Evolutionary conservation across 1,284 basidiomycete genomes (phyloP).

Genomic region (Phenoliferia sp.): DNA sequence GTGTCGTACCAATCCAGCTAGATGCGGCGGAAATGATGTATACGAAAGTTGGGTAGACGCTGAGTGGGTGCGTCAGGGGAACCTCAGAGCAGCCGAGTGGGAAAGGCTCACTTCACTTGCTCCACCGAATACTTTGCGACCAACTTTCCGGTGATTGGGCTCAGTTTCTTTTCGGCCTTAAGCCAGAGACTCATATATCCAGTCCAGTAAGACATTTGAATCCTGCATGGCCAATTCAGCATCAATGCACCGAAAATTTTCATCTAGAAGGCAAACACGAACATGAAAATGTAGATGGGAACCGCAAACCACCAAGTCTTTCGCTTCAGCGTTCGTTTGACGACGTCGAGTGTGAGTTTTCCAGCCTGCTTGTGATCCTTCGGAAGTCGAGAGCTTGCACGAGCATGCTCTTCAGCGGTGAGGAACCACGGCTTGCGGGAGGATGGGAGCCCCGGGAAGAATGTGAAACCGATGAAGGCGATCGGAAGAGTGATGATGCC

Average conservation of each 20-base stretch:
- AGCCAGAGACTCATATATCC: slow-evolving; percentile 40
- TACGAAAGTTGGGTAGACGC: slow-evolving; percentile 20
- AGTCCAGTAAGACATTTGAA: not conserved
- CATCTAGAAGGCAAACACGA: slow-evolving; percentile 25
- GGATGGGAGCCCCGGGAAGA: slow-evolving; percentile 54
- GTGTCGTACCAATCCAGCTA: not conserved
- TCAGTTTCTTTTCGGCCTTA: slow-evolving; percentile 38
- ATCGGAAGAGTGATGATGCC: slow-evolving; percentile 60
- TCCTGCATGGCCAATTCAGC: not conserved
- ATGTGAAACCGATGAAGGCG: slow-evolving; percentile 59
- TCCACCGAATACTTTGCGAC: slow-evolving; percentile 28
- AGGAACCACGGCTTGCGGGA: slow-evolving; percentile 24
- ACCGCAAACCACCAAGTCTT: slow-evolving; percentile 23
- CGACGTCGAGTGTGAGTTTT: slow-evolving; percentile 7
- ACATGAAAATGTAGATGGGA: slow-evolving; percentile 18
- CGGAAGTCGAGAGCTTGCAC: not conserved
- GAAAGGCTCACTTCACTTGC: slow-evolving; percentile 37
- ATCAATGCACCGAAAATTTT: slow-evolving; percentile 17
- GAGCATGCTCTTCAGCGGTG: slow-evolving; percentile 37
- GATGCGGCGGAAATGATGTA: slow-evolving; percentile 32
- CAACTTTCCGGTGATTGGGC: slow-evolving; percentile 36
- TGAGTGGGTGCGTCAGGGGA: not conserved
- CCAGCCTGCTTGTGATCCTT: not conserved
- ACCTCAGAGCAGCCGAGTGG: not conserved
- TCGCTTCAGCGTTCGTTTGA: slow-evolving; percentile 26